Evolutionary conservation across 1,284 basidiomycete genomes (phyloP).

Genomic region (Puccinia horiana): DNA sequence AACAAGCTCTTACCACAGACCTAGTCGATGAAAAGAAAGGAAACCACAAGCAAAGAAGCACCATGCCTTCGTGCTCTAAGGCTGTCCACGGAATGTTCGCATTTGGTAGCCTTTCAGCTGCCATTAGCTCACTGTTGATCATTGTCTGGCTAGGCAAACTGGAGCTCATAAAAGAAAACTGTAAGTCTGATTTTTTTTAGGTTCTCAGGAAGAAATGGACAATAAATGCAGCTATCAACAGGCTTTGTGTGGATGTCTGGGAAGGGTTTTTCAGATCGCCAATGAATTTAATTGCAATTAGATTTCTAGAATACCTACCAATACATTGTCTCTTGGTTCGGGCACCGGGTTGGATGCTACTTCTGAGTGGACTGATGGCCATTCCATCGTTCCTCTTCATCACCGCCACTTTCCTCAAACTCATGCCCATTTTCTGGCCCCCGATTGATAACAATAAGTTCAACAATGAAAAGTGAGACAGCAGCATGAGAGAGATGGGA

Average conservation of each 20-base stretch:
- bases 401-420: conserved; percentile 18
- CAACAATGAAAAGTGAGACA: no score
- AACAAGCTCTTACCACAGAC: no score
- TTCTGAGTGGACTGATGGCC: conserved; percentile 13
- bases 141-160: conserved; percentile 5
- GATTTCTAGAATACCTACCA: conserved; percentile 20
- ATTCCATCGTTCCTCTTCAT: conserved; percentile 29
- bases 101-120: background rate
- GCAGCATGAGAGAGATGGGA: no score
- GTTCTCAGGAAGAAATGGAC: no score
- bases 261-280: conserved; percentile 39
- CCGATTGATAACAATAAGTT: no score
- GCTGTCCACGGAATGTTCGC: conserved; percentile 29
- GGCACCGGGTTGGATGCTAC: conserved; percentile 2
- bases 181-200: no score
- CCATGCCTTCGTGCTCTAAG: background rate
- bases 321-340: conserved; percentile 1
- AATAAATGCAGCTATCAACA: conserved; percentile 30
- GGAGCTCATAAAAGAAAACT: conserved; percentile 31
- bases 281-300: conserved; percentile 5
- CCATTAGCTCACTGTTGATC: conserved; percentile 12
- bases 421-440: conserved; percentile 13
- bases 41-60: no score
- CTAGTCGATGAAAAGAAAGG: no score
- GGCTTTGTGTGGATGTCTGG: conserved; percentile 36